Percentiles rank a stretch among this genome's conserved stretches.
Conservation (phyloP, 2,329 filamentous ascomycete species). For the Pseudopyrenochaeta lycopersici region DNA sequence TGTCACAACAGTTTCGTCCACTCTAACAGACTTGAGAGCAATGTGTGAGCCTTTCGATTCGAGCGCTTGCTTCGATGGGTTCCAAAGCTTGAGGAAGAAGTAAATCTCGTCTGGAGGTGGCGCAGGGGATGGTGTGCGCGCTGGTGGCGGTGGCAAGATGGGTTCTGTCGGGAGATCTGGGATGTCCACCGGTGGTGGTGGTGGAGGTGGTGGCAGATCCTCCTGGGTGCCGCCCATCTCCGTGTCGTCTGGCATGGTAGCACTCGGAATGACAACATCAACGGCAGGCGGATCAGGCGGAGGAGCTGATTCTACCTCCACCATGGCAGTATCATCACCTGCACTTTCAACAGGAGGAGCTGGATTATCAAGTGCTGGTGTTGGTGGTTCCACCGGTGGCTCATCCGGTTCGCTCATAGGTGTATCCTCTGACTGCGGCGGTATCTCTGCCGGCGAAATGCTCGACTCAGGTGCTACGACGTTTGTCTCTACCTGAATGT, state of each 20-base stretch:
- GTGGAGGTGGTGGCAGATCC: slow-evolving; percentile 36
- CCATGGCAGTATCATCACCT: slow-evolving; percentile 32
- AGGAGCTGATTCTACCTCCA: slow-evolving; percentile 26
- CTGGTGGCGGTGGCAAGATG: slow-evolving; percentile 29
- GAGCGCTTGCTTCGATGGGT: slow-evolving; percentile 46
- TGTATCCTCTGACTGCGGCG: slow-evolving; percentile 41
- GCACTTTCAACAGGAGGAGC: slow-evolving; percentile 6
- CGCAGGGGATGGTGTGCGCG: slow-evolving; percentile 28
- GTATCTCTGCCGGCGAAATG: slow-evolving; percentile 10
- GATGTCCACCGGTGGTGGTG: slow-evolving; percentile 22
- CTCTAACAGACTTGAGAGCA: slow-evolving; percentile 38
- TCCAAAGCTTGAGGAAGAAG: slow-evolving; percentile 52
- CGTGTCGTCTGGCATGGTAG: slow-evolving; percentile 32
- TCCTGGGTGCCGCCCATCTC: slow-evolving; percentile 50
- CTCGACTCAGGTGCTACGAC: slow-evolving; percentile 5
- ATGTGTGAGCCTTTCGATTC: slow-evolving; percentile 45
- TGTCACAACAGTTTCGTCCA: slow-evolving; percentile 44
- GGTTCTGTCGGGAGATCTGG: slow-evolving; percentile 21
- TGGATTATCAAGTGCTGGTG: slow-evolving; percentile 7
- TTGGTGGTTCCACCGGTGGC: slow-evolving; percentile 2
- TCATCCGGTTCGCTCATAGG: slow-evolving; percentile 52
- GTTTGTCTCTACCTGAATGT: slow-evolving; percentile 5
- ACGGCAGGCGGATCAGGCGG: slow-evolving; percentile 28
- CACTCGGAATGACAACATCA: slow-evolving; percentile 29
- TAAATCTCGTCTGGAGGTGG: slow-evolving; percentile 47